Evolutionary conservation across 78 protist species (phyloP).

Genomic region (Cavenderia fasciculata): DNA sequence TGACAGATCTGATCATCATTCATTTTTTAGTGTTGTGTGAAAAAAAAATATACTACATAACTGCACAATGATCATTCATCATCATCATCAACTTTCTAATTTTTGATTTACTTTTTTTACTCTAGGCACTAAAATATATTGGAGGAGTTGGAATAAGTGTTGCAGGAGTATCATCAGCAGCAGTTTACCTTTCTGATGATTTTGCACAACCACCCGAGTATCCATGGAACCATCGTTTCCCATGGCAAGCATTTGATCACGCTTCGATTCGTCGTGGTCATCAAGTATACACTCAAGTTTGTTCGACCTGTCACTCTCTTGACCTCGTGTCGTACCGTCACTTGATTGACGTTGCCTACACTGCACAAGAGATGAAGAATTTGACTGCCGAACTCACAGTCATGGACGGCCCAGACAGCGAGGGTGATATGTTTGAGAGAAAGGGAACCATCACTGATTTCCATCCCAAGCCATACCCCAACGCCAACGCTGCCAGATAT

Average conservation of each 20-base stretch:
- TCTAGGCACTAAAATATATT: too few relatives aligned
- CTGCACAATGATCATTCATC: too few relatives aligned
- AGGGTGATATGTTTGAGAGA: slow-evolving; percentile 82
- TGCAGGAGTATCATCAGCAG: slow-evolving; percentile 12
- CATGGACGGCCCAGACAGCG: slow-evolving; percentile 88
- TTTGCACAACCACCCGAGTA: slow-evolving; percentile 42
- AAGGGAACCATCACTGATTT: slow-evolving; percentile 64
- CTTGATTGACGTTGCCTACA: slow-evolving; percentile 66
- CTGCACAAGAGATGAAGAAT: slow-evolving; percentile 59
- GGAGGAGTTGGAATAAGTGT: slow-evolving; percentile 6
- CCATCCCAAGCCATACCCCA: slow-evolving; percentile 80
- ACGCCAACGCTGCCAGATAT: slow-evolving; percentile 79
- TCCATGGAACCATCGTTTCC: slow-evolving; percentile 82
- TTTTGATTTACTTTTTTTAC: too few relatives aligned
- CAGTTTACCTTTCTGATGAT: slow-evolving; percentile 54
- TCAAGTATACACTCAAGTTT: slow-evolving; percentile 82
- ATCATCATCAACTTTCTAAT: too few relatives aligned
- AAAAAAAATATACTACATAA: too few relatives aligned
- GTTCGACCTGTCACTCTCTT: slow-evolving; percentile 79
- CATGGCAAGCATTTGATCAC: slow-evolving; percentile 83
- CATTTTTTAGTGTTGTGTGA: too few relatives aligned
- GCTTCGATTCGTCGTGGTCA: slow-evolving; percentile 82
- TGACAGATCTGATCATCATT: too few relatives aligned
- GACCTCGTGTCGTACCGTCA: slow-evolving; percentile 69
- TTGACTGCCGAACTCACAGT: slow-evolving; percentile 79